Conservation (phyloP, 306 rosid species). For the Canavalia gladiata region DNA sequence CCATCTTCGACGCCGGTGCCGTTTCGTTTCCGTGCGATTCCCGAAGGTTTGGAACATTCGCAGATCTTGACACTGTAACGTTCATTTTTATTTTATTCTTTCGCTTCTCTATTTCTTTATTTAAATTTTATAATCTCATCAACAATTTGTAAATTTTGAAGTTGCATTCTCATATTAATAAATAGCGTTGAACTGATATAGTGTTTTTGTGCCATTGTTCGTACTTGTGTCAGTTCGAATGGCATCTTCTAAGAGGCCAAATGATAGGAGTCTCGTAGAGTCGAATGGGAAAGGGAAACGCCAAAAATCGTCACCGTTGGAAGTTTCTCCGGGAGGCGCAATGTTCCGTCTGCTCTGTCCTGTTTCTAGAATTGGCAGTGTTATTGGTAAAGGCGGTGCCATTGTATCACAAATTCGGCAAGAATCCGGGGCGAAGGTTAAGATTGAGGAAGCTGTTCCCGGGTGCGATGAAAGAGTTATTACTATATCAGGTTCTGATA, state of each 20-base stretch:
- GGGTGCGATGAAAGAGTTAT: conserved; percentile 86
- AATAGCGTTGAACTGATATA: conserved; percentile 24
- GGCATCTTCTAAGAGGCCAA: conserved; percentile 81
- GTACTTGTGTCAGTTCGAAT: conserved; percentile 63
- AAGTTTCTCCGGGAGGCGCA: conserved; percentile 50
- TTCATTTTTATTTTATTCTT: not conserved
- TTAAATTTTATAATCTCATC: not conserved
- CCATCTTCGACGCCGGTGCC: conserved; percentile 29
- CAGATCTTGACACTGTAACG: not conserved
- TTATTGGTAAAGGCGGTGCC: conserved; percentile 75
- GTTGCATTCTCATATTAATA: not conserved
- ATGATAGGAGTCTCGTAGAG: conserved; percentile 54
- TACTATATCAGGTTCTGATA: conserved; percentile 59
- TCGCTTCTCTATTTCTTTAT: not conserved
- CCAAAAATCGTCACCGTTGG: conserved; percentile 59
- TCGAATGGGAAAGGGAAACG: conserved; percentile 71
- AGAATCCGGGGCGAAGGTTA: conserved; percentile 70
- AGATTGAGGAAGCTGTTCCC: conserved; percentile 73
- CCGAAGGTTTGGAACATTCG: not conserved
- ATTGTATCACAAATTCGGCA: conserved; percentile 68
- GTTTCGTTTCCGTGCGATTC: conserved; percentile 18
- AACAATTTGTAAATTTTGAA: not conserved
- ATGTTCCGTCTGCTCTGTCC: conserved; percentile 78
- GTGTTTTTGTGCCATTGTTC: conserved; percentile 36
- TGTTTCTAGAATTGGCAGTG: conserved; percentile 60